These are phyloP conservation scores for Pisolithus albus DNA, from an alignment of 768 basidiomycete genomes.

Conservation along the genomic window DNA sequence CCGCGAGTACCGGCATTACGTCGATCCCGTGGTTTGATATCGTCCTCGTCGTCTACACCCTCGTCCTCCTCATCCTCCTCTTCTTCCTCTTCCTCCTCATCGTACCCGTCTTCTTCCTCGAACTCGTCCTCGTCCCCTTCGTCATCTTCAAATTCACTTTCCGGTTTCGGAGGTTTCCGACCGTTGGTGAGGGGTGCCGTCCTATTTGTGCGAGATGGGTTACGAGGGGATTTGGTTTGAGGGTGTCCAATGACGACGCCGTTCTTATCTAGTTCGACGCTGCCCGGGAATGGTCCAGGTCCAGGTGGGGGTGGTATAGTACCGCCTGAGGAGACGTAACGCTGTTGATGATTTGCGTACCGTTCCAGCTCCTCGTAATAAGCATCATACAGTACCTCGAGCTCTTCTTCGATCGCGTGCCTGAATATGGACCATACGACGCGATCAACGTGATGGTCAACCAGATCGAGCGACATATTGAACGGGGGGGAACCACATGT, in stretches of 20 bases:
- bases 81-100: constrained; percentile 58
- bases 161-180: constrained; percentile 43
- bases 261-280: constrained; percentile 92
- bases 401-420: constrained; percentile 98
- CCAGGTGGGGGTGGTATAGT: constrained; percentile 89
- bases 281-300: constrained; percentile 96
- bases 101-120: constrained; percentile 51
- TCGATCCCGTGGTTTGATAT: constrained; percentile 38
- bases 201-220: constrained; percentile 33
- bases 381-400: constrained; percentile 99
- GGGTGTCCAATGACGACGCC: constrained; percentile 53
- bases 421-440: constrained; percentile 34
- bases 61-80: constrained; percentile 69
- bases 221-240: constrained; percentile 28
- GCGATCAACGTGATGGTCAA: constrained; percentile 4
- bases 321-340: constrained; percentile 85
- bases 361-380: constrained; percentile 99
- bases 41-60: constrained; percentile 52
- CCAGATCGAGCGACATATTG: constrained; percentile 14
- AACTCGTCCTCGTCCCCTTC: constrained; percentile 51
- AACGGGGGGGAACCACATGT: constrained; percentile 15
- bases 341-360: constrained; percentile 98
- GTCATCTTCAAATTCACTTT: constrained; percentile 63
- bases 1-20: constrained; percentile 30
- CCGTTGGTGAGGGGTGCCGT: constrained; percentile 27